Evolutionary conservation across 176 grass and related monocot species (phyloP).

Genomic region (Leersia perrieri): DNA sequence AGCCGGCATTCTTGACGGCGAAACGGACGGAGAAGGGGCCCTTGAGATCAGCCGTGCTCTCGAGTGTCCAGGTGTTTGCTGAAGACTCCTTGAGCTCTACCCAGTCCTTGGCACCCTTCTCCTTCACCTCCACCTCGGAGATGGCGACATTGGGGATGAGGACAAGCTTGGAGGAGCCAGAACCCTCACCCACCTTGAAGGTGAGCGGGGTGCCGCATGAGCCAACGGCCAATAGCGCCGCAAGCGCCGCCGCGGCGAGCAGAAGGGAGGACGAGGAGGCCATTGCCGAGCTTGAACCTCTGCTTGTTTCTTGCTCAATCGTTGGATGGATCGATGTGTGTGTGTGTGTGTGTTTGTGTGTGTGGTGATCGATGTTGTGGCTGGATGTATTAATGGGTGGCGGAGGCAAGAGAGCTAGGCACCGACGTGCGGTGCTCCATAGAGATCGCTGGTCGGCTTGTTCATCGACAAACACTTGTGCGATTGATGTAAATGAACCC

Average conservation of each 20-base stretch:
- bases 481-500: background rate
- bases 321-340: background rate
- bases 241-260: background rate
- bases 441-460: background rate
- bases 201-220: background rate
- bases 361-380: background rate
- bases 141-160: background rate
- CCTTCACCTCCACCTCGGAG: background rate
- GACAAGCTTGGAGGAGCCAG: background rate
- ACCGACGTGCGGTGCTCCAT: background rate
- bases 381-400: background rate
- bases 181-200: background rate
- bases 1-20: background rate
- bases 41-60: background rate
- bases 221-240: background rate
- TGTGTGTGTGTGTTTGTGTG: background rate
- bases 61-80: background rate
- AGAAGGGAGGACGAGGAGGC: background rate
- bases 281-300: background rate
- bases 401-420: background rate
- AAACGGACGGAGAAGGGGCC: background rate
- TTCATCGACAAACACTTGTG: background rate
- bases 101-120: background rate
- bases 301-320: background rate
- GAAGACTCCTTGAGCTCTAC: background rate